Evolutionary conservation across 1,284 basidiomycete genomes (phyloP), one percentile per base, ranked within the genome.

Genomic region (Heterobasidion irregulare): DNA sequence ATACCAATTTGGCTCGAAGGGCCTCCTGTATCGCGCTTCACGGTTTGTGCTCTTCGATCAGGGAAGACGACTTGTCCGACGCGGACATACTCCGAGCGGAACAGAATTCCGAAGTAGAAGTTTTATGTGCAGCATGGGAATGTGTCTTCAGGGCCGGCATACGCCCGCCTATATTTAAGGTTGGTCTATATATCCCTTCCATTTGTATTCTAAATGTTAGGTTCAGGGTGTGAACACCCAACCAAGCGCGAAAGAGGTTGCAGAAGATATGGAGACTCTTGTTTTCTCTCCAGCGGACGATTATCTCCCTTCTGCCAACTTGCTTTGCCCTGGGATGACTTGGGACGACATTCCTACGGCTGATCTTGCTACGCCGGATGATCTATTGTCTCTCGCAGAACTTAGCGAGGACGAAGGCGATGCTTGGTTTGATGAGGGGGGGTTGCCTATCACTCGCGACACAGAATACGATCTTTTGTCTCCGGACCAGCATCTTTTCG

Each of bases 131-230:
- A 46, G 68, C 75, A 19, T 69, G 86, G 70, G 76, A 80, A 58
- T 66, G 65, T 45, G 62, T 83, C 10, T 80, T 78, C 61, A 74
- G 73, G 56, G 57, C 61, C 43, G 69, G 73, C 3, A 64, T 78
- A 57, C 74, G 71, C 47, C 72, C 72, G 6, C 68, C 70, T 7
- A 72, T 66, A 43, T 82, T 83, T 66, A 83, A 80, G 75, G 84
- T 82, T 58, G 18, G 49, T 50, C 32, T 26, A 19, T 46, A 19
- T 8, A 46, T 46, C 44, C 8, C 44, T n/a, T 4, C 44, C n/a
- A 13, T 19, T 46, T 13, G 16, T 46, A n/a, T n/a, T 46, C n/a
- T 46, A 2, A 26, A 26, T 26, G 19, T 8, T 48, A 32, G n/a
- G 47, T 15, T 16, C 19, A 26, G 47, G 47, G 47, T 32, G 26